phyloP scores from a whole-genome alignment of 1,284 basidiomycete genomes.

The Ganoderma resinaceum region DNA sequence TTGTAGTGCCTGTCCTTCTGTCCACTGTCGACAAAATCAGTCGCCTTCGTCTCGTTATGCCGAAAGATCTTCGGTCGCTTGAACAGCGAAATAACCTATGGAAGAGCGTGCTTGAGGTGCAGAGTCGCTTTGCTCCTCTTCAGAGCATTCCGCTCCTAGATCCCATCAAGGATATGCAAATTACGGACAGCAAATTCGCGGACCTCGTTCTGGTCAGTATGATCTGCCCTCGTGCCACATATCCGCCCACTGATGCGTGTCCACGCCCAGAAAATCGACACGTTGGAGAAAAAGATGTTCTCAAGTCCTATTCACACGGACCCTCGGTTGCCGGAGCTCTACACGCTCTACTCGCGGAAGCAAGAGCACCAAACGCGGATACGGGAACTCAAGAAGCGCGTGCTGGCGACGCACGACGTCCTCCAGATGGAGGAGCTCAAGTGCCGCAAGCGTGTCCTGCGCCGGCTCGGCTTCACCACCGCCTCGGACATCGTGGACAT shows the following conservation, averaged over 20 bases:
- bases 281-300: constrained; percentile 85
- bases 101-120: constrained; percentile 91
- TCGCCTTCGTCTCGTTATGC: constrained; percentile 87
- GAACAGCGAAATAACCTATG: constrained; percentile 84
- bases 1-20: constrained; percentile 90
- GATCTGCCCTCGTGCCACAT: neutral
- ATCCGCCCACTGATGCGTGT: neutral
- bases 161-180: constrained; percentile 95
- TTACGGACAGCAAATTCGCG: constrained; percentile 93
- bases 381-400: constrained; percentile 81
- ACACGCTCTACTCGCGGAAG: constrained; percentile 84
- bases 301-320: constrained; percentile 80
- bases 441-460: constrained; percentile 91
- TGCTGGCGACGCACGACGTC: constrained; percentile 90
- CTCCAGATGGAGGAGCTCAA: constrained; percentile 98
- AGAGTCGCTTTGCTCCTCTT: constrained; percentile 77
- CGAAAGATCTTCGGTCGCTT: constrained; percentile 87
- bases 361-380: constrained; percentile 76
- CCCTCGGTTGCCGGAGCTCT: constrained; percentile 78
- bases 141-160: constrained; percentile 90
- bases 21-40: constrained; percentile 89
- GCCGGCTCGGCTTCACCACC: constrained; percentile 91
- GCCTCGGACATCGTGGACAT: constrained; percentile 94
- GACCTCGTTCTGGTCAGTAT: constrained; percentile 79
- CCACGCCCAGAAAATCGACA: constrained; percentile 79